Percentiles rank a stretch among this genome's conserved stretches.
These are phyloP conservation scores for Coprinellus aureogranulatus DNA, from an alignment of 768 basidiomycete genomes.

Conservation along the genomic window DNA sequence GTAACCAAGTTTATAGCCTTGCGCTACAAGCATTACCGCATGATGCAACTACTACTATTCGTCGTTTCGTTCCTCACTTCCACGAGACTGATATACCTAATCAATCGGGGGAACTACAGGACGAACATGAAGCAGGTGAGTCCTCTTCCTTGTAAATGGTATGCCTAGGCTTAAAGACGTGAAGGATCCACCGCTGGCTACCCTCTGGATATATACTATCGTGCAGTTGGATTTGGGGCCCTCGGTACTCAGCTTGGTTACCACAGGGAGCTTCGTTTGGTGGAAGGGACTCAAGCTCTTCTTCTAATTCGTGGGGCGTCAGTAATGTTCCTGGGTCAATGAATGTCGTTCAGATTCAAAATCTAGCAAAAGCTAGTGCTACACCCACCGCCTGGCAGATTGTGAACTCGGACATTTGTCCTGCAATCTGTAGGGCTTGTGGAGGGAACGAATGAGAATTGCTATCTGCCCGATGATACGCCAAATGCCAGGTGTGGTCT, in stretches of 20 bases:
- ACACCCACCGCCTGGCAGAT: neutral
- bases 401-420: neutral
- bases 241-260: slow-evolving; percentile 52
- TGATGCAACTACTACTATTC: slow-evolving; percentile 59
- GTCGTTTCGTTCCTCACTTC: slow-evolving; percentile 56
- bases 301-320: slow-evolving; percentile 15
- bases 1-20: slow-evolving; percentile 41
- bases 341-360: neutral
- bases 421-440: neutral
- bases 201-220: slow-evolving; percentile 74
- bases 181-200: slow-evolving; percentile 75
- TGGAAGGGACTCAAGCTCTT: slow-evolving; percentile 56
- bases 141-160: neutral
- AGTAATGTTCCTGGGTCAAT: neutral
- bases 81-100: slow-evolving; percentile 64
- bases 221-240: slow-evolving; percentile 66
- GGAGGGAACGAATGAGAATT: slow-evolving; percentile 13
- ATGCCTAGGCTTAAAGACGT: neutral
- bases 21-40: slow-evolving; percentile 56
- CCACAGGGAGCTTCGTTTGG: slow-evolving; percentile 59
- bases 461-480: slow-evolving; percentile 79
- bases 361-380: neutral
- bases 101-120: slow-evolving; percentile 68
- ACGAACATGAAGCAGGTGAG: slow-evolving; percentile 73
- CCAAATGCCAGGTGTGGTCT: slow-evolving; percentile 57